Evolutionary conservation across 1,284 basidiomycete genomes (phyloP), one percentile per base, ranked within the genome.

Genomic region (Porodaedalea pini): DNA sequence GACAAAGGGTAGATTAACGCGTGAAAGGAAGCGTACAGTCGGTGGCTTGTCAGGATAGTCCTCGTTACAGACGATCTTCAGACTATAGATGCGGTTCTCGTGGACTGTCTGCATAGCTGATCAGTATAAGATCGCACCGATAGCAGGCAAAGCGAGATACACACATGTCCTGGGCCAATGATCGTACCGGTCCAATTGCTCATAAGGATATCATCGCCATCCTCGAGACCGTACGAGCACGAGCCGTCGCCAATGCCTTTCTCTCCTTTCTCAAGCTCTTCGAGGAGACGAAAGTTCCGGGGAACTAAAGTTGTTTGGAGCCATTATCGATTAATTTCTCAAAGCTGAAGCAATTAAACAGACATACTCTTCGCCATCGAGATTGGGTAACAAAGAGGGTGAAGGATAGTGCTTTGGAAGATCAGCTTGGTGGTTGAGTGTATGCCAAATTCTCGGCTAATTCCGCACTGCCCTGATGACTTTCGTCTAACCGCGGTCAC

Each of bases 221-320:
- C 92, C 73, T 92, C 91, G 58, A 97, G 78, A 57, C 95, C 95
- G 67, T 98, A 98, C 31, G 92, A 95, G 77, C 94, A 97, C 36
- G 90, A 93, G 59, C 95, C 96, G 76, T 98, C 96, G 62, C 96
- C 96, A 69, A 99, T 94, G 49, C 97, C 96, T 74, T 99, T 99
- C 80, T 99, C 96, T 66, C 97, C 96, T 75, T 98, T 98, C 76
- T 99, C 96, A 64, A 99, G 89, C 78, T 99, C 95, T 73, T 98
- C 94, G 49, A 98, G 83, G 43, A 99, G 85, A 57, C 93, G 84
- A 77, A 99, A 99, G 75, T 94, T 98, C 68, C 96, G 83, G 39
- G 96, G 96, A 61, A 98, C 96, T 98, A 63, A 3, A 13, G 19
- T 17, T 25, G 31, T 25, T 51, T 17, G 29, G 23, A 39, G 31